Base-by-base conservation (phyloP, 805 yeast genomes). In the Ogataea neopini region DNA sequence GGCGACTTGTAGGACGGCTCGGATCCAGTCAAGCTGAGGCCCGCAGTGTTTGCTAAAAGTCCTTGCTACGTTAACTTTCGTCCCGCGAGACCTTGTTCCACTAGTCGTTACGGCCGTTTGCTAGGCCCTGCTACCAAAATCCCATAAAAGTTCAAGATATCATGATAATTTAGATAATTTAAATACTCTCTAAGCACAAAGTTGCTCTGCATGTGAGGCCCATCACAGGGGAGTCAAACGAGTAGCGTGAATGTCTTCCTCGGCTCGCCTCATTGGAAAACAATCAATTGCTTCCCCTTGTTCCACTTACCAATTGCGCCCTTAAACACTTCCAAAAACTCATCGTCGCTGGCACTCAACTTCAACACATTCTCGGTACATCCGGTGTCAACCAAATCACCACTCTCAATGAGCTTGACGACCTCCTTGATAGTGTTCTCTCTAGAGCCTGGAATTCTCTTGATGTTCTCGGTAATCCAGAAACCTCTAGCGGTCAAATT, bases 401-500 rank as follows among this genome's bases (percentile, higher is more conserved):
- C 86, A 2, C 70, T 60, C 44, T 81, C 71, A 65, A 83, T 84
- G 54, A 85, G 68, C 40, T 78, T 70, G 36, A 85, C 70, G 35
- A 89, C 71, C 28, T 73, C 78, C 6, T 69, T 52, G 25, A 87
- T 72, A n/a, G 84, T 77, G 3, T 71, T 69, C 34, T 73, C 71
- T 63, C 86, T 86, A 28, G 74, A 72, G 26, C 74, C 73, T 3
- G 94, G 92, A 56, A 85, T 68, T 44, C 70, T 66, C 49, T 77
- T 75, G 43, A 79, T 73, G 71, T 81, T 81, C 37, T 73, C 81
- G 10, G 96, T 86, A 48, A 90, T 83, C 99, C 99, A 94, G 71
- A 87, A 94, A 0, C 99, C 99, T 23, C 83, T 79, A 44, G 90
- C 82, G 5, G 86, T 82, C 47, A 94, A 68, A 61, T 91, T 86